Evolutionary conservation across 768 basidiomycete species (phyloP).

Genomic region (Phaffia tasmanica): DNA sequence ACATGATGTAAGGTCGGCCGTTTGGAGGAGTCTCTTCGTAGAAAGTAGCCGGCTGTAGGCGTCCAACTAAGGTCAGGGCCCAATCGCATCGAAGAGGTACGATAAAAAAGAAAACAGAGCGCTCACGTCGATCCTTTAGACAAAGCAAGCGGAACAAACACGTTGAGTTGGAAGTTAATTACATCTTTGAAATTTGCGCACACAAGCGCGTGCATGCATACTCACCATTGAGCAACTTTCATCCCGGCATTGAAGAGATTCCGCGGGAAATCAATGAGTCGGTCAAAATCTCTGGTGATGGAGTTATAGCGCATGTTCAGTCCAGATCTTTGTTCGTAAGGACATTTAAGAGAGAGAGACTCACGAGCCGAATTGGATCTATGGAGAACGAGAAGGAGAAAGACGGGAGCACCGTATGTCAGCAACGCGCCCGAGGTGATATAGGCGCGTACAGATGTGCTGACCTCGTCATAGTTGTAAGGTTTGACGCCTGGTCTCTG

Average conservation of each 20-base stretch:
- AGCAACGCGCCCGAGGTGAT: neutral
- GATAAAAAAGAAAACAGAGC: neutral
- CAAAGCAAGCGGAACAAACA: neutral
- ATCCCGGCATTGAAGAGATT: slow-evolving; percentile 30
- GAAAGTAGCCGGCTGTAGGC: slow-evolving; percentile 21
- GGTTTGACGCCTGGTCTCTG: slow-evolving; percentile 20
- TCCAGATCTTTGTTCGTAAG: neutral
- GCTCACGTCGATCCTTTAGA: neutral
- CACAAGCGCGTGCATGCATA: neutral
- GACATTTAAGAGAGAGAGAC: neutral
- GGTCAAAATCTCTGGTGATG: slow-evolving; percentile 28
- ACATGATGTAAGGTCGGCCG: slow-evolving; percentile 31
- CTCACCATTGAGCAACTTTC: slow-evolving; percentile 26
- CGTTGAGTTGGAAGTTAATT: neutral
- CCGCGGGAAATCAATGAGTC: slow-evolving; percentile 28
- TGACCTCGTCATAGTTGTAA: slow-evolving; percentile 30
- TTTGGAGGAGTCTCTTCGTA: slow-evolving; percentile 27
- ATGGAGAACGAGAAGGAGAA: neutral
- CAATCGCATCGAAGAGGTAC: neutral
- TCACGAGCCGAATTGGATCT: slow-evolving; percentile 21
- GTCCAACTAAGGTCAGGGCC: neutral
- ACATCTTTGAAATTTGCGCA: neutral
- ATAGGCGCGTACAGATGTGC: slow-evolving; percentile 11
- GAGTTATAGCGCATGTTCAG: no score
- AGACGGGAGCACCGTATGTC: neutral